Evolutionary conservation across 768 basidiomycete species (phyloP), one percentile per base, ranked within the genome.

Genomic region (Kwoniella sp.): DNA sequence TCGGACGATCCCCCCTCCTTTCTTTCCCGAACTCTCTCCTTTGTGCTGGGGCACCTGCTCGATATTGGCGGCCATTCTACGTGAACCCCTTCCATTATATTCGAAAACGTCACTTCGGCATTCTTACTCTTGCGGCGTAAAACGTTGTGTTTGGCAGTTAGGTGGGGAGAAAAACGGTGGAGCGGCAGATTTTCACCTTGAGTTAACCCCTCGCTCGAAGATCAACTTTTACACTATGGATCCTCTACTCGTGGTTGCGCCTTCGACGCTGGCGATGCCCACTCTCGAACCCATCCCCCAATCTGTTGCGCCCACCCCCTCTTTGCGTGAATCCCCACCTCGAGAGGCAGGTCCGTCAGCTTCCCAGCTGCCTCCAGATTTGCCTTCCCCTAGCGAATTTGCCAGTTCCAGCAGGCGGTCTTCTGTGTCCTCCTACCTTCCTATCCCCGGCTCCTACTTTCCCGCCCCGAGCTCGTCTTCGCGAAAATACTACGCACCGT

Each of bases 361-460:
- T 10, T 19, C 21, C 19, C 50, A 50, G 22, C 44, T 53, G 19
- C 8, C 7, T 30, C 26, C 37, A 9, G 54, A 58, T 36, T 36
- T 33, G 26, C 36, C 58, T 19, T 17, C 49, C 1, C 55, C 55
- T 26, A 53, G 44, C 49, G 59, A 61, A 13, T 29, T 27, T 30
- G 60, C 55, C 3, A 55, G 54, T n/a, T 51, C 49, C 2, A 69
- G 64, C 51, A 52, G 64, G 30, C 47, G 68, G 17, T 69, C 64
- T 47, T 66, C 62, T 12, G 56, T 63, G 13, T 56, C 62, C 4
- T 61, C 60, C 19, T 47, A 55, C 22, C 36, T 50, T 12, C 58
- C 67, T 13, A 60, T 71, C n/a, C 60, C 70, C 9, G 72, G 69
- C 48, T 74, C 72, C 1, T 74, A 74, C 56, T 74, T 74, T 48